Evolutionary conservation across 192 early-diverging fungal species (phyloP).

Genomic region (Backusella tarrabulga): DNA sequence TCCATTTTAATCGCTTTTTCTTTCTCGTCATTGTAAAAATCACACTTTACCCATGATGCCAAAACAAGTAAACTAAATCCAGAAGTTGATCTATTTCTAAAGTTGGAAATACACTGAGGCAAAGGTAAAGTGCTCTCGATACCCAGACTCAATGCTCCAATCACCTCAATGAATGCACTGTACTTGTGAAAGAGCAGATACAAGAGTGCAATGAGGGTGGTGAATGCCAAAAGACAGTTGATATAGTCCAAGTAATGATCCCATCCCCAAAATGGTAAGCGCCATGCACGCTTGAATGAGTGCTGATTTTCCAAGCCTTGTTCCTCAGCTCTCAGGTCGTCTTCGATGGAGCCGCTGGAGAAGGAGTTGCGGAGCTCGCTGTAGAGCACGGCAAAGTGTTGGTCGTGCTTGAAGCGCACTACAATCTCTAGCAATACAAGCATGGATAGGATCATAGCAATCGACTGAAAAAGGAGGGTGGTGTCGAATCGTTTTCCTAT

Average conservation of each 20-base stretch:
- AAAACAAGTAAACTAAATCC: conserved; percentile 47
- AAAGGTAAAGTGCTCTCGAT: conserved; percentile 60
- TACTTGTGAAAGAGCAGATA: conserved; percentile 29
- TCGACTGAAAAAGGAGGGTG: conserved; percentile 52
- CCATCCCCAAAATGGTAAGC: conserved; percentile 42
- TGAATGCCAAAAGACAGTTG: conserved; percentile 31
- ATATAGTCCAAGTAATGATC: conserved; percentile 38
- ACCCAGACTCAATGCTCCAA: conserved; percentile 43
- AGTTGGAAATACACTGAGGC: conserved; percentile 53
- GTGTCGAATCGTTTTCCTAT: conserved; percentile 47
- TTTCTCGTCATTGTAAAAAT: not conserved
- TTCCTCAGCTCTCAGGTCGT: conserved; percentile 17
- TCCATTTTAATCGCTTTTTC: not conserved
- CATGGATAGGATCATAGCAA: conserved; percentile 50
- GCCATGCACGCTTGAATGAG: not conserved
- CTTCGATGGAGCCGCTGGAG: not conserved
- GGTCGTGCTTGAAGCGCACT: conserved; percentile 39
- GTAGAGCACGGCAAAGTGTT: not conserved
- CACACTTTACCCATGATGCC: conserved; percentile 29
- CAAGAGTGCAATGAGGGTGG: conserved; percentile 19
- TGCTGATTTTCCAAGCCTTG: not conserved
- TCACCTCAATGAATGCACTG: conserved; percentile 32
- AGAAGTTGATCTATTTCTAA: conserved; percentile 39
- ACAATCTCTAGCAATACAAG: conserved; percentile 48
- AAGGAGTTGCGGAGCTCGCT: not conserved